Base-by-base conservation (phyloP, 768 basidiomycete genomes). In the Panaeolus papilionaceus region DNA sequence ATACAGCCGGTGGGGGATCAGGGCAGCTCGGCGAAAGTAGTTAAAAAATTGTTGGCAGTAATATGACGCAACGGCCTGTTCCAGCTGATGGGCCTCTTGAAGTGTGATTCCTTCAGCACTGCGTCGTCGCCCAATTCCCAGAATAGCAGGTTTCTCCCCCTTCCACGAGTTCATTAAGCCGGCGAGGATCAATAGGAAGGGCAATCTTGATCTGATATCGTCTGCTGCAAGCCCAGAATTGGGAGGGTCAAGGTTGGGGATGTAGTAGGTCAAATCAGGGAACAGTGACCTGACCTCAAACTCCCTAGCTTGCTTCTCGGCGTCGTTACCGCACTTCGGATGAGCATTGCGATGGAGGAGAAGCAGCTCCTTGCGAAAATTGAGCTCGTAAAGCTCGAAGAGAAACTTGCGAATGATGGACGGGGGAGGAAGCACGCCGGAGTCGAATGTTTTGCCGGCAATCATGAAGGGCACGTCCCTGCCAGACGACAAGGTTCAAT, bases 21-120 rank as follows among this genome's bases (percentile, higher is more conserved):
- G 61, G 37, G 67, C 51, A 11, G 37, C 51, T 33, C 64, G 64
- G 40, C 64, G 51, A 61, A 68, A 68, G 38, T 64, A 61, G 23
- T 39, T 62, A 38, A 23, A 64, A 12, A 68, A 68, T 12, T 62
- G 58, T 20, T 65, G 67, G 37, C 58, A 65, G 14, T 68, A 68
- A 39, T 51, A 65, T 20, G 20, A 18, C 4, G 67, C 47, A 64
- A 51, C 64, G 0, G 10, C 39, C 0, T 61, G 23, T 47, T 68
- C 67, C 20, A 68, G 37, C 4, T 68, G 16, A 38, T n/a, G 18
- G 6, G 39, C 63, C 33, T 64, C 45, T 14, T 37, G 1, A 18
- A 49, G n/a, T 1, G 37, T 16, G 47, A 62, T 37, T 16, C 11
- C 12, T 1, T 33, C 12, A 18, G n/a, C 3, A 3, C 18, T 18